Evolutionary conservation across 345 rosid genomes (phyloP).

Genomic region (Aquilaria malaccensis): DNA sequence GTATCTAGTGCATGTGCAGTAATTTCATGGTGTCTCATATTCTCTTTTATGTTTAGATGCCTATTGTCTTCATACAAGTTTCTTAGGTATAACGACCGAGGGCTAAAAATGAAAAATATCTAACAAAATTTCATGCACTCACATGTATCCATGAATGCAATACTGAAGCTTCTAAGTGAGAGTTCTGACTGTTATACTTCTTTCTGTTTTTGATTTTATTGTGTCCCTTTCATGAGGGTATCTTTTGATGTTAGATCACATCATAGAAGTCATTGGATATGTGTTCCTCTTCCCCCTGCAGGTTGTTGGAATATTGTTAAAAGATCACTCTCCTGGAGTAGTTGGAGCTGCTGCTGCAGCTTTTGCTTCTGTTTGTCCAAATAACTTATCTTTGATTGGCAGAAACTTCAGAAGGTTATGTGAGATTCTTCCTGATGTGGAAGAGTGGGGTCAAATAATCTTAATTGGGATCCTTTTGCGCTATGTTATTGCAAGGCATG

Average conservation of each 20-base stretch:
- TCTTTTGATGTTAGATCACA: slow-evolving; percentile 5
- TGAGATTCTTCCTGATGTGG: slow-evolving; percentile 92
- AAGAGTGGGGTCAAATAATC: slow-evolving; percentile 97
- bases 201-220: no score
- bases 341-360: slow-evolving; percentile 98
- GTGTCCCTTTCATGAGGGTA: neutral
- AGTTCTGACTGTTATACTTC: no score
- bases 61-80: no score
- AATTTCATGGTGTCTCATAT: no score
- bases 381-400: slow-evolving; percentile 61
- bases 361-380: slow-evolving; percentile 80
- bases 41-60: no score
- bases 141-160: no score
- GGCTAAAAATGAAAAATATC: no score
- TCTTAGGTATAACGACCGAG: no score
- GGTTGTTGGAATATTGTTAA: slow-evolving; percentile 74
- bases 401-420: slow-evolving; percentile 70
- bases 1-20: no score
- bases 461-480: slow-evolving; percentile 73
- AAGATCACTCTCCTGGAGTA: slow-evolving; percentile 83
- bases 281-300: slow-evolving; percentile 27
- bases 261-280: neutral
- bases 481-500: slow-evolving; percentile 74
- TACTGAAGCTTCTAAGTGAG: no score
- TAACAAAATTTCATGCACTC: no score